Evolutionary conservation across 108 stramenopile species (phyloP).

Genomic region (Parmales sp.): DNA sequence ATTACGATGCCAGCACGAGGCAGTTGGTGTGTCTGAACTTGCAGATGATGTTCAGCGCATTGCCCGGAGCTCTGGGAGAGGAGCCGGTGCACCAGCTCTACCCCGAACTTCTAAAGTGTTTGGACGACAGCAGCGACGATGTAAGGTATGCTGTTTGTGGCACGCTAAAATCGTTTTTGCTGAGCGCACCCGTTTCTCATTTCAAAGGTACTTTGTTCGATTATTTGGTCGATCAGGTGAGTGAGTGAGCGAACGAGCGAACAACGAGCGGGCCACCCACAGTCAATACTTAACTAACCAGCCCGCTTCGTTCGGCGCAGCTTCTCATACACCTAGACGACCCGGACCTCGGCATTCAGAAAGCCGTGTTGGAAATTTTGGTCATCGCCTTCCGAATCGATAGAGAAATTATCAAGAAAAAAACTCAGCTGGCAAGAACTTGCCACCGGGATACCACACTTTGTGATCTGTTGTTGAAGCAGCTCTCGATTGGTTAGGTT

Average conservation of each 20-base stretch:
- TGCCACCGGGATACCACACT: conserved; percentile 2
- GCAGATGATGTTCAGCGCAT: conserved; percentile 19
- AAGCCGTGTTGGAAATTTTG: conserved; percentile 13
- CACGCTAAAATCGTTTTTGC: conserved; percentile 22
- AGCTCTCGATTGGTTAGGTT: no score
- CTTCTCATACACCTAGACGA: no score
- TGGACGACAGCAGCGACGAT: conserved; percentile 29
- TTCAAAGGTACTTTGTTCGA: conserved; percentile 21
- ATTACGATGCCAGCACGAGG: conserved; percentile 23
- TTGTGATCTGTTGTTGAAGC: conserved; percentile 5
- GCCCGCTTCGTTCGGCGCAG: no score
- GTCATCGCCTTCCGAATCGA: conserved; percentile 12
- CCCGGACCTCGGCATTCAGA: conserved; percentile 23
- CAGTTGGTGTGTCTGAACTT: conserved; percentile 23
- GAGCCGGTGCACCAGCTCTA: conserved; percentile 19
- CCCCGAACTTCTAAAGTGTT: conserved; percentile 32
- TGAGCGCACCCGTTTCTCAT: conserved; percentile 23
- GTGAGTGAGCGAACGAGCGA: no score
- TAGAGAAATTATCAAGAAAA: background rate
- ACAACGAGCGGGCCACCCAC: no score
- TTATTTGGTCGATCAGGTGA: conserved; percentile 28
- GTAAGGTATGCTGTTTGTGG: conserved; percentile 27
- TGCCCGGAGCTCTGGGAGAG: background rate
- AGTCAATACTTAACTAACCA: no score
- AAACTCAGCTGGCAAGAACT: background rate